phyloP scores from a whole-genome alignment of 371 early-diverging fungal species.

The Nematocida minor region DNA sequence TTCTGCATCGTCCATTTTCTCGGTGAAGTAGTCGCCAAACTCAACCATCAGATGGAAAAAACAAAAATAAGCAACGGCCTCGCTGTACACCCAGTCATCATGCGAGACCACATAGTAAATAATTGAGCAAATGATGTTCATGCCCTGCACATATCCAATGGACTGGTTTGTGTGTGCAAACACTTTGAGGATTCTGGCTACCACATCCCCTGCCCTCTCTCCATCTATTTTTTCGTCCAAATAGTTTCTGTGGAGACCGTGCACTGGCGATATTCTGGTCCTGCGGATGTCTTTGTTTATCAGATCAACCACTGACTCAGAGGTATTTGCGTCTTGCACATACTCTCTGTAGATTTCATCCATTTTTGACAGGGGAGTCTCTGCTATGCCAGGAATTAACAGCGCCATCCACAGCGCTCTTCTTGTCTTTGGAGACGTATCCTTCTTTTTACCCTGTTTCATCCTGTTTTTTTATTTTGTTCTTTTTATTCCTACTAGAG shows the following conservation, averaged over 20 bases:
- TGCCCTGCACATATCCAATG: conserved; percentile 66
- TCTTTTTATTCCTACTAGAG: too few species aligned
- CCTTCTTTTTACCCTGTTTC: too few species aligned
- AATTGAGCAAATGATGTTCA: conserved; percentile 59
- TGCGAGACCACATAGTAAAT: conserved; percentile 63
- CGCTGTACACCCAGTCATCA: conserved; percentile 53
- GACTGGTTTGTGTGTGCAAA: conserved; percentile 55
- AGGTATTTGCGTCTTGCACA: not conserved
- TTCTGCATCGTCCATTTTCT: conserved; percentile 51
- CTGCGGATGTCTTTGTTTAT: conserved; percentile 31
- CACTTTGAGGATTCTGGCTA: conserved; percentile 57
- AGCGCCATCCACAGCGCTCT: too few species aligned
- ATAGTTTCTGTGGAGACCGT: not conserved
- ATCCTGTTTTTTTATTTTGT: too few species aligned
- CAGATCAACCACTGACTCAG: not conserved
- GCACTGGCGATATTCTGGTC: not conserved
- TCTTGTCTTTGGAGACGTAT: too few species aligned
- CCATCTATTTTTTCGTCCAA: not conserved
- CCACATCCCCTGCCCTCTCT: conserved; percentile 26
- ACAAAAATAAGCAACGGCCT: conserved; percentile 63
- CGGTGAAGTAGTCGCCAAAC: conserved; percentile 60
- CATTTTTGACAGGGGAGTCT: too few species aligned
- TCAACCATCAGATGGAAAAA: conserved; percentile 64
- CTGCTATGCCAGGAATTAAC: not conserved
- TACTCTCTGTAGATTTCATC: not conserved